These are phyloP conservation scores for Mangifera indica DNA, from an alignment of 345 rosid genomes.

Conservation along the genomic window DNA sequence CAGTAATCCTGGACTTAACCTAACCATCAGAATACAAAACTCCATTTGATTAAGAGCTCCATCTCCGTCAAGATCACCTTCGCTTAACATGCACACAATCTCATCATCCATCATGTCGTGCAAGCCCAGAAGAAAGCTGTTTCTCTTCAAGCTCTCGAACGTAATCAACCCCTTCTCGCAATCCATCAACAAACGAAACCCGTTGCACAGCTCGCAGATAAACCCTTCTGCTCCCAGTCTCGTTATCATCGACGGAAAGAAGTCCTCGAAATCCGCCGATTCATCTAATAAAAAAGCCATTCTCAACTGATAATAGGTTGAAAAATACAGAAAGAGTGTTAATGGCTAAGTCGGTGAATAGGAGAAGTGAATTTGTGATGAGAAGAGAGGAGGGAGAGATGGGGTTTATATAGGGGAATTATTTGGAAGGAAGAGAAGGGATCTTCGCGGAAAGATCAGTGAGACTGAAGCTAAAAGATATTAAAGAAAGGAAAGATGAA, in stretches of 20 bases:
- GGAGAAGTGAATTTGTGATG: background rate
- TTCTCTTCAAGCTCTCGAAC: slow-evolving; percentile 67
- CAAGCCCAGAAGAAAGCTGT: slow-evolving; percentile 48
- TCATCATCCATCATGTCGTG: slow-evolving; percentile 59
- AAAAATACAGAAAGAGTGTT: too few relatives aligned
- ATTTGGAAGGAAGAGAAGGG: background rate
- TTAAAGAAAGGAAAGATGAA: slow-evolving; percentile 8
- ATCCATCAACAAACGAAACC: slow-evolving; percentile 61
- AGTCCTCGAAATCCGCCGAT: slow-evolving; percentile 51
- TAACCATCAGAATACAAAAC: slow-evolving; percentile 64
- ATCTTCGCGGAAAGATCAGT: slow-evolving; percentile 33
- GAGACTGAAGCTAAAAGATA: slow-evolving; percentile 16
- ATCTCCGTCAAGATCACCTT: slow-evolving; percentile 68
- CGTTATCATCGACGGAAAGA: slow-evolving; percentile 57
- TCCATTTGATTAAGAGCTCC: slow-evolving; percentile 68
- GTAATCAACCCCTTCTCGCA: slow-evolving; percentile 61
- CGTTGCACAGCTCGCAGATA: slow-evolving; percentile 53
- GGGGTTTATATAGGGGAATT: background rate
- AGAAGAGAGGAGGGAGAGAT: background rate
- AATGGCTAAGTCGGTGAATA: background rate
- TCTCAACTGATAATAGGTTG: too few relatives aligned
- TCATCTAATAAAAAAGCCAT: slow-evolving; percentile 29
- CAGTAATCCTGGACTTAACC: slow-evolving; percentile 56
- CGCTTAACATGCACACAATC: slow-evolving; percentile 54
- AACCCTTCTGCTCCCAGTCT: slow-evolving; percentile 56